Conservation (phyloP, 345 rosid genomes). For the Trapa incisa region DNA sequence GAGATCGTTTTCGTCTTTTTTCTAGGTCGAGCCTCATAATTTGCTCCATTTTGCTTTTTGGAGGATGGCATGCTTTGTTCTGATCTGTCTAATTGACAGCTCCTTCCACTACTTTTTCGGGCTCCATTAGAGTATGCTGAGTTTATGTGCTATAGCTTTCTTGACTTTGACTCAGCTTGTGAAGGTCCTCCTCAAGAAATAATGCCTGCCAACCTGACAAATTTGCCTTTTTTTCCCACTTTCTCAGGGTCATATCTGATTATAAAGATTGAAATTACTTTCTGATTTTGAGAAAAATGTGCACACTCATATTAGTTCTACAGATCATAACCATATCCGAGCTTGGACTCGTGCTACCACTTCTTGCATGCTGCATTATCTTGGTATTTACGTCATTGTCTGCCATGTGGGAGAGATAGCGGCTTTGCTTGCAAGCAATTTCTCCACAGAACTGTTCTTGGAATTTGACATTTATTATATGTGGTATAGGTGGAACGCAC, state of each 20-base stretch:
- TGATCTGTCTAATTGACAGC: background rate
- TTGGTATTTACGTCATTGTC: background rate
- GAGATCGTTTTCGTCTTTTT: background rate
- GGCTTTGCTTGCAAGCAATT: background rate
- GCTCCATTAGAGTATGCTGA: background rate
- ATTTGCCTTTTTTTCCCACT: background rate
- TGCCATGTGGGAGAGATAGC: background rate
- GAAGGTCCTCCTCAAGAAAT: background rate
- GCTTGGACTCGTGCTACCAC: background rate
- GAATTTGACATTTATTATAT: background rate
- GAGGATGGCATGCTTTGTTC: background rate
- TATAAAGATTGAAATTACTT: background rate
- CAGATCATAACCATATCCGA: background rate
- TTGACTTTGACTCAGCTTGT: background rate
- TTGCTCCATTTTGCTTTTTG: background rate
- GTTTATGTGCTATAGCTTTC: background rate
- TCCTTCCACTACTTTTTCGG: background rate
- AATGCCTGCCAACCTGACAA: background rate
- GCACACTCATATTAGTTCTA: background rate
- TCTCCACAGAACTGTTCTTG: background rate
- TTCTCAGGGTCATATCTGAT: background rate
- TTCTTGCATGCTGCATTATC: background rate
- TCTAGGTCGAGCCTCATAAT: background rate
- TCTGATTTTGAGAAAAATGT: background rate
- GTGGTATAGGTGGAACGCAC: slow-evolving; percentile 4